phyloP scores from a whole-genome alignment of 768 basidiomycete genomes.

The Tephrocybe sp. region DNA sequence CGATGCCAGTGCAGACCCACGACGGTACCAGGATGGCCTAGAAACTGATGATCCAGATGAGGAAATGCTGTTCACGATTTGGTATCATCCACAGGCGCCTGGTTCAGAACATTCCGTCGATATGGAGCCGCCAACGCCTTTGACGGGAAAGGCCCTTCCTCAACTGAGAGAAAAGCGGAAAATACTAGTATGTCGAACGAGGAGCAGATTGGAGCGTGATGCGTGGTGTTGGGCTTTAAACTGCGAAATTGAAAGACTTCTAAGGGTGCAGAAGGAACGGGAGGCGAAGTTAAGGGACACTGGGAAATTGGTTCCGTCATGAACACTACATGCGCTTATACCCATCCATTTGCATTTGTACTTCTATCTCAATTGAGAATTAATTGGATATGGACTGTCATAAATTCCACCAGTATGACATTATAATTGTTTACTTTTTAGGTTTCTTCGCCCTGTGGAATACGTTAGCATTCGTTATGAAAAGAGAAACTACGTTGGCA shows the following conservation, averaged over 20 bases:
- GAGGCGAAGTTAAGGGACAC: constrained; percentile 65
- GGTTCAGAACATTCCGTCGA: constrained; percentile 24
- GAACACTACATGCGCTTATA: constrained; percentile 11
- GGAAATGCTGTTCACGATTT: constrained; percentile 84
- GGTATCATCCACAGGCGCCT: constrained; percentile 47
- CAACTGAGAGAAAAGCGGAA: constrained; percentile 57
- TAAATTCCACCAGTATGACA: background rate
- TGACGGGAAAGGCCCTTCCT: constrained; percentile 38
- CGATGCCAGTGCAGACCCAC: constrained; percentile 48
- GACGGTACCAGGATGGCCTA: constrained; percentile 87
- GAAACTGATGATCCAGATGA: constrained; percentile 86
- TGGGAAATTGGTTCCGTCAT: constrained; percentile 50
- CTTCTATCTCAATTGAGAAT: constrained; percentile 4
- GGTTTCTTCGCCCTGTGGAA: constrained; percentile 75
- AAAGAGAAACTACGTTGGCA: constrained; percentile 6
- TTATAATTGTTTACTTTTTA: constrained; percentile 52
- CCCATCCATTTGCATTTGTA: constrained; percentile 9
- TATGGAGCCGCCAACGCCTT: constrained; percentile 14
- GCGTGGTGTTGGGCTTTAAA: constrained; percentile 95
- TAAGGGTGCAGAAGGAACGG: constrained; percentile 56
- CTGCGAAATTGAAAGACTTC: constrained; percentile 81
- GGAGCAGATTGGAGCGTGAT: constrained; percentile 87
- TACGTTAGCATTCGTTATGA: constrained; percentile 1
- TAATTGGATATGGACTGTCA: background rate
- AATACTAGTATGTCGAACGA: constrained; percentile 62